Evolutionary conservation across 176 grass and related monocot species (phyloP).

Genomic region (Avena sativa): DNA sequence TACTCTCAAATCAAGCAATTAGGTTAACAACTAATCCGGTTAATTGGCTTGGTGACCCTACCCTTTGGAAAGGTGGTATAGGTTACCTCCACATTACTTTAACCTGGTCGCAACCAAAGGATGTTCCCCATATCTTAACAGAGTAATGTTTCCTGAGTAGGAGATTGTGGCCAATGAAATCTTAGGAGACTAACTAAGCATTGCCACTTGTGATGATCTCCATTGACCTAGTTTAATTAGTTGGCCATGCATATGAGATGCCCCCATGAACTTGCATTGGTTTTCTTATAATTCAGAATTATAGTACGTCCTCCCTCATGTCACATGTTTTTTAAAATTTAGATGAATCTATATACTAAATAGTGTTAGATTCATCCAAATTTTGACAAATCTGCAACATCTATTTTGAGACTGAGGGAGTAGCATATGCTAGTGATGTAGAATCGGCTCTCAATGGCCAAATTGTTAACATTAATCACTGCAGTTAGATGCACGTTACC

Average conservation of each 20-base stretch:
- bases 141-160: conserved; percentile 17
- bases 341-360: too few relatives aligned
- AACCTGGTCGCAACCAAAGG: conserved; percentile 5
- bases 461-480: not conserved
- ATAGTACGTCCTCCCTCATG: not conserved
- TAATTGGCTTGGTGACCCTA: conserved; percentile 29
- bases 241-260: not conserved
- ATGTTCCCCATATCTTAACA: conserved; percentile 31
- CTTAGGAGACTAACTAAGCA: not conserved
- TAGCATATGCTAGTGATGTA: not conserved
- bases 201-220: conserved; percentile 31
- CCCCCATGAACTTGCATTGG: not conserved
- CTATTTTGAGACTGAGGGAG: not conserved
- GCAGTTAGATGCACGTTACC: not conserved
- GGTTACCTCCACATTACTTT: conserved; percentile 30
- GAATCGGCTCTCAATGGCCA: not conserved
- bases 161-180: conserved; percentile 11
- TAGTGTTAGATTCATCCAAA: too few relatives aligned
- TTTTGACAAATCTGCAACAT: too few relatives aligned
- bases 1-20: not conserved
- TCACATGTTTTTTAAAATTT: too few relatives aligned
- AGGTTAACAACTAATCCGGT: not conserved
- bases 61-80: not conserved
- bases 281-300: not conserved
- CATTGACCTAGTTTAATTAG: not conserved